A percentile compares a stretch with the other conserved stretches of the same genome.
These are phyloP conservation scores for Penicillium sp. DNA, from an alignment of 2,329 filamentous ascomycete genomes.

Conservation along the genomic window DNA sequence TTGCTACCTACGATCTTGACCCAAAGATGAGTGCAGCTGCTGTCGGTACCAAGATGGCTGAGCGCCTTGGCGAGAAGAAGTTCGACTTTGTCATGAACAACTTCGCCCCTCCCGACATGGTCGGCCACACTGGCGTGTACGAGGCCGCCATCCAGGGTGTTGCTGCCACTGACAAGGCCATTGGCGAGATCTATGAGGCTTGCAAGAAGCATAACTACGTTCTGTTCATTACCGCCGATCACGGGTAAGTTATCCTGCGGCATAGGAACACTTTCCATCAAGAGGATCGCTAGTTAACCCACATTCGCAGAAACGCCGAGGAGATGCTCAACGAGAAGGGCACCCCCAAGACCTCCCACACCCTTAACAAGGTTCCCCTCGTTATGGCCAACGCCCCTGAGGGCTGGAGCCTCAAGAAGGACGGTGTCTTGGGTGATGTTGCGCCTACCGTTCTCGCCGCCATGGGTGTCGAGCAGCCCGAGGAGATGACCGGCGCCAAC, in stretches of 20 bases:
- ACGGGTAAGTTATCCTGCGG: constrained; percentile 60
- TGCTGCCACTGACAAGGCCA: constrained; percentile 86
- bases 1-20: constrained; percentile 90
- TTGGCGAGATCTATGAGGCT: constrained; percentile 85
- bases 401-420: constrained; percentile 79
- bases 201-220: constrained; percentile 93
- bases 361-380: constrained; percentile 95
- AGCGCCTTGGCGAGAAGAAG: constrained; percentile 78
- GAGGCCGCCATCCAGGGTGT: constrained; percentile 85
- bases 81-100: constrained; percentile 99
- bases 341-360: constrained; percentile 97
- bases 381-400: constrained; percentile 96
- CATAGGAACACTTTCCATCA: neutral
- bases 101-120: constrained; percentile 99
- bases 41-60: constrained; percentile 84
- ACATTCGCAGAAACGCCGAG: constrained; percentile 70
- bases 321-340: constrained; percentile 97
- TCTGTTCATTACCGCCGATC: constrained; percentile 93
- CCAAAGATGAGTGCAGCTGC: constrained; percentile 93
- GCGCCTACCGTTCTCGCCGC: constrained; percentile 87
- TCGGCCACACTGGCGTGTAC: constrained; percentile 97
- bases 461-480: constrained; percentile 87
- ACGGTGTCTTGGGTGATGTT: constrained; percentile 93
- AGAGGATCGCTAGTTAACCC: constrained; percentile 19
- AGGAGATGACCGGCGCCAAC: constrained; percentile 86